phyloP scores from a whole-genome alignment of 306 rosid genomes.

The Macrotyloma uniflorum region DNA sequence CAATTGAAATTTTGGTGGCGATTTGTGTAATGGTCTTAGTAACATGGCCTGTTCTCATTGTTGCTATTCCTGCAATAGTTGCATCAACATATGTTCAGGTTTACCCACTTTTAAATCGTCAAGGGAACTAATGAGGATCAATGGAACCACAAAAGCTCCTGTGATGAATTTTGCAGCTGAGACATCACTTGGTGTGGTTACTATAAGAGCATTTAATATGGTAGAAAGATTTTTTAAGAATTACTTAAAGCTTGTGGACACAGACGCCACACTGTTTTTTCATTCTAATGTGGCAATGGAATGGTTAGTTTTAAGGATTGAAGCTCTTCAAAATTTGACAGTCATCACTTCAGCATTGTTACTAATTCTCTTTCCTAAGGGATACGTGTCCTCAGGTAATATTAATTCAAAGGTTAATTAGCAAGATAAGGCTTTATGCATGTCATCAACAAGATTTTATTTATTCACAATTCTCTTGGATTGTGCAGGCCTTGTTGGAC shows the following conservation, averaged over 20 bases:
- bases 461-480: conserved; percentile 1
- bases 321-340: conserved; percentile 70
- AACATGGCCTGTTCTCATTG: conserved; percentile 86
- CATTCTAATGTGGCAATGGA: conserved; percentile 66
- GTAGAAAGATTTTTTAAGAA: conserved; percentile 55
- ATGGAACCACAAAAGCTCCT: conserved; percentile 93
- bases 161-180: conserved; percentile 75
- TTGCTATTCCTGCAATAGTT: conserved; percentile 58
- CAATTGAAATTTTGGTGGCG: conserved; percentile 42
- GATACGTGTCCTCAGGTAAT: conserved; percentile 64
- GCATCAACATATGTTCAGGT: conserved; percentile 65
- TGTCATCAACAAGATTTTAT: neutral
- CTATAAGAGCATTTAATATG: conserved; percentile 72
- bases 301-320: conserved; percentile 71
- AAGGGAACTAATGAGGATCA: conserved; percentile 75
- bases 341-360: conserved; percentile 65
- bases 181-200: conserved; percentile 82
- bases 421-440: neutral
- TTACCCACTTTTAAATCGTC: conserved; percentile 41
- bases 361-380: conserved; percentile 64
- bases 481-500: conserved; percentile 74
- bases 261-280: conserved; percentile 70
- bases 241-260: conserved; percentile 66
- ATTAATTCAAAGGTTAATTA: neutral
- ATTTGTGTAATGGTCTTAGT: conserved; percentile 64